These are phyloP conservation scores for Didymella sp. DNA, from an alignment of 2,329 filamentous ascomycete species.

Conservation along the genomic window DNA sequence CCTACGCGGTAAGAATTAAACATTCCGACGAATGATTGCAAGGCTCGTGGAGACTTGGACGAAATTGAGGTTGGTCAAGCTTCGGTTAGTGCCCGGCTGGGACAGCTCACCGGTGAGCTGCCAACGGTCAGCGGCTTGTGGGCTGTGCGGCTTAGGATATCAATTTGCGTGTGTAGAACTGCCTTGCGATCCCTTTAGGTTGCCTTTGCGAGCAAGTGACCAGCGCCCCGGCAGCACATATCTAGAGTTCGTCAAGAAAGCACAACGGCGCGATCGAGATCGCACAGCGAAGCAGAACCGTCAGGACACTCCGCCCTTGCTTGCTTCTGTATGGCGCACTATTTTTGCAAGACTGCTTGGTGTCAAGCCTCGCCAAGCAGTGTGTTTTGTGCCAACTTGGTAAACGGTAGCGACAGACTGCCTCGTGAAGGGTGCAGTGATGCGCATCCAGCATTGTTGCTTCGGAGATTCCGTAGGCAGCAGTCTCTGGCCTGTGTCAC, in stretches of 20 bases:
- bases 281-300: constrained; percentile 28
- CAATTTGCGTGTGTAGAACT: constrained; percentile 24
- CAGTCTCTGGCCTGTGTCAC: not conserved
- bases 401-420: constrained; percentile 23
- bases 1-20: constrained; percentile 29
- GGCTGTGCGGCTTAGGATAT: constrained; percentile 36
- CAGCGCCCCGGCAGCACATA: not conserved
- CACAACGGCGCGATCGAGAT: constrained; percentile 13
- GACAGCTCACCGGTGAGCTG: constrained; percentile 39
- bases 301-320: constrained; percentile 22
- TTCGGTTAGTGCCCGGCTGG: constrained; percentile 23
- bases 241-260: not conserved
- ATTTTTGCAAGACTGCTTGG: constrained; percentile 37
- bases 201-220: constrained; percentile 30
- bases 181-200: constrained; percentile 31
- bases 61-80: constrained; percentile 24
- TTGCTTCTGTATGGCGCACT: constrained; percentile 30
- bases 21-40: constrained; percentile 30
- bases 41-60: constrained; percentile 14
- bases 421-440: constrained; percentile 23
- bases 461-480: not conserved
- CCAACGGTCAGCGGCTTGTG: constrained; percentile 28
- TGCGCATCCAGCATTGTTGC: not conserved
- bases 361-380: constrained; percentile 41
- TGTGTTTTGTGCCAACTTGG: constrained; percentile 23